phyloP scores from a whole-genome alignment of 1,284 basidiomycete genomes.

The Cystobasidium slooffiae region DNA sequence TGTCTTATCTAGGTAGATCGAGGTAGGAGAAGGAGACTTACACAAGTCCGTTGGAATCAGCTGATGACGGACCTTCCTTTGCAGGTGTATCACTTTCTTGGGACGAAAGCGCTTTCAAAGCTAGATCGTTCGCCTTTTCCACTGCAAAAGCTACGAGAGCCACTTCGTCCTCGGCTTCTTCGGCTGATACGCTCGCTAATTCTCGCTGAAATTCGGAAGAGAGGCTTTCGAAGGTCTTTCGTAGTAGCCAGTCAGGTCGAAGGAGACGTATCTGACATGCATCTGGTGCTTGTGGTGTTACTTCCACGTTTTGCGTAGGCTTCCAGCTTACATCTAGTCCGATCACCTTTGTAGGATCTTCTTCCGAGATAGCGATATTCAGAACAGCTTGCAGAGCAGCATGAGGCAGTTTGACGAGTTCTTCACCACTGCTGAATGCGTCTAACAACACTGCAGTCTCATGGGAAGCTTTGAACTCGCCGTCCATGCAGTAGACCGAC shows the following conservation, averaged over 20 bases:
- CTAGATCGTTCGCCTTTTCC: constrained; percentile 9
- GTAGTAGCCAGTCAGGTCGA: constrained; percentile 9
- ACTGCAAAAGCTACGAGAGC: background rate
- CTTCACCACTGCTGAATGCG: constrained; percentile 10
- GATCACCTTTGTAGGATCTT: constrained; percentile 13
- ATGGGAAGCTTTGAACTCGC: constrained; percentile 19
- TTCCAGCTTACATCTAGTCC: constrained; percentile 9
- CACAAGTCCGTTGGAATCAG: background rate
- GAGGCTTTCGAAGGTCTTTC: background rate
- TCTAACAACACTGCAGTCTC: constrained; percentile 3
- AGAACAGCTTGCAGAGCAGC: constrained; percentile 1
- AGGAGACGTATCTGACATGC: background rate
- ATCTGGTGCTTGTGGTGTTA: background rate
- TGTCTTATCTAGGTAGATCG: too few species aligned
- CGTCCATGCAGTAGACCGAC: constrained; percentile 38
- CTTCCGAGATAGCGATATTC: background rate
- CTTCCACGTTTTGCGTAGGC: background rate
- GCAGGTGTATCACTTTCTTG: background rate
- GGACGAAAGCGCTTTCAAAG: background rate
- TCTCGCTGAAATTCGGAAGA: background rate
- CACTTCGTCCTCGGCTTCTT: constrained; percentile 17
- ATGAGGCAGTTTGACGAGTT: background rate
- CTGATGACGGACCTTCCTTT: background rate
- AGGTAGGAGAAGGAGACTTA: too few species aligned
- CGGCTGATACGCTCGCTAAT: background rate